These are phyloP conservation scores for Ophiocordyceps camponoti-floridani DNA, from an alignment of 2,329 filamentous ascomycete genomes.

Conservation along the genomic window DNA sequence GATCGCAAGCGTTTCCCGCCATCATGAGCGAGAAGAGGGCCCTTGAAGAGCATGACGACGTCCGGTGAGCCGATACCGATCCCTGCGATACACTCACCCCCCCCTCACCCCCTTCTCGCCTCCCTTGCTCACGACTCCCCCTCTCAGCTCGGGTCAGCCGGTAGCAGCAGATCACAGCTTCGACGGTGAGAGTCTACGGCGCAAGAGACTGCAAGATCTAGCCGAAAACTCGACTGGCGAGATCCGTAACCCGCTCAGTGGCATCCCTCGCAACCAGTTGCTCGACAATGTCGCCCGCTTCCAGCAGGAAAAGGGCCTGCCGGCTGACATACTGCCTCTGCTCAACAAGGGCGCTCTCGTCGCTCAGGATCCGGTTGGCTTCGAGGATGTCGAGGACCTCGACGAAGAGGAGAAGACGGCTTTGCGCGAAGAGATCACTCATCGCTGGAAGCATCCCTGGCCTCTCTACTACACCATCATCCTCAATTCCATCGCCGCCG, in stretches of 20 bases:
- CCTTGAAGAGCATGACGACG: background rate
- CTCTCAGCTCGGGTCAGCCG: background rate
- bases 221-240: constrained; percentile 10
- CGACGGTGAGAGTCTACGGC: background rate
- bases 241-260: constrained; percentile 28
- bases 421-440: constrained; percentile 30
- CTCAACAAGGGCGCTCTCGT: constrained; percentile 21
- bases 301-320: constrained; percentile 26
- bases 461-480: constrained; percentile 29
- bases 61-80: background rate
- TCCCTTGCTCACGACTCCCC: background rate
- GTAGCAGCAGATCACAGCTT: background rate
- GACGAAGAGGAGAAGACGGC: constrained; percentile 16
- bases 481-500: constrained; percentile 33
- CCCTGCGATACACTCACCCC: too few species aligned
- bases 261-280: constrained; percentile 31
- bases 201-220: constrained; percentile 2
- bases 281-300: constrained; percentile 36
- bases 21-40: background rate
- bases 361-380: constrained; percentile 16
- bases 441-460: constrained; percentile 38
- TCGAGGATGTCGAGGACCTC: constrained; percentile 11
- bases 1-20: background rate
- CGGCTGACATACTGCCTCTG: constrained; percentile 22
- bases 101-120: background rate